Evolutionary conservation across 2,329 filamentous ascomycete genomes (phyloP), one percentile per base, ranked within the genome.

Genomic region (Pestalotiopsis sp.): DNA sequence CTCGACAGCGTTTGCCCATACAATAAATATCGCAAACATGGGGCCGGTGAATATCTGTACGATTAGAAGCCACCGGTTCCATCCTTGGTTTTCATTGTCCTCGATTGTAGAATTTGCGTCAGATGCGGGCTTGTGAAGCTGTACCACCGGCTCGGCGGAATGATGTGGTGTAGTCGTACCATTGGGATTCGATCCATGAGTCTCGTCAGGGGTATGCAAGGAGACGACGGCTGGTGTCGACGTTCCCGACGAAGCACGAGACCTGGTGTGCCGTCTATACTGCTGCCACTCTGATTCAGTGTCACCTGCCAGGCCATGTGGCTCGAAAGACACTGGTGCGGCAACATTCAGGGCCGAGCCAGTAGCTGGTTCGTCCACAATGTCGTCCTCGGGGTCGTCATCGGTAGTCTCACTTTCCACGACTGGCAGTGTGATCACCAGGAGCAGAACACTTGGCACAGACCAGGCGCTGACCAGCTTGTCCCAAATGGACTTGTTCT

Each of bases 31-130:
- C 59, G 95, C 89, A 79, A 98, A 97, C 25, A 96, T 80, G 0
- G 96, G 96, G 0, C 95, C 94, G 0, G 92, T 93, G 77, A 98
- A 94, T 63, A 96, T 86, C 75, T 99, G 97, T 11, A 96, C 80
- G 13, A 91, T 89, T 13, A 97, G 88, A 3, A 99, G 88, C 95
- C 96, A 99, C 66, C 94, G 89, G 75, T 95, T 97, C 95, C 96
- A 98, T 38, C 90, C 86, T 67, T 87, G 85, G 2, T 81, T 78
- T 61, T 84, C 83, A 11, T 82, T 78, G 14, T 36, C 59, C 38
- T 66, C 63, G 17, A 73, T 7, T 5, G 69, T 80, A 72, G 66
- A 75, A 72, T 61, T 59, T 14, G 72, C 65, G 1, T 74, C 75
- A 4, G 77, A 72, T 23, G 70, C 71, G 52, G 74, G 72, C 64